A percentile compares a stretch with the other conserved stretches of the same genome.
These are phyloP conservation scores for Penicillium sp. DNA, from an alignment of 2,329 filamentous ascomycete genomes.

Conservation along the genomic window DNA sequence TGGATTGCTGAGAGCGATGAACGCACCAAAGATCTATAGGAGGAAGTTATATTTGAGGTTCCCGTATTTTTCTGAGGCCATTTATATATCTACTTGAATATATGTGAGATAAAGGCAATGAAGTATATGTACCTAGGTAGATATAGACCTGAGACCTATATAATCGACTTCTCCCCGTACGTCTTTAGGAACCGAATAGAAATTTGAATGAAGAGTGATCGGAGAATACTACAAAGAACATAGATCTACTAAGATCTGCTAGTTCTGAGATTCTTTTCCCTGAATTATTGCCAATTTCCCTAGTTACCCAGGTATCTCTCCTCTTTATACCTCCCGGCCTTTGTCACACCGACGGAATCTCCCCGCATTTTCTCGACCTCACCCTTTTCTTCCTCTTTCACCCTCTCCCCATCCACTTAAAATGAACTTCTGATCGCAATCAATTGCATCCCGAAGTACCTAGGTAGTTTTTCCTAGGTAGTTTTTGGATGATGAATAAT, in stretches of 20 bases:
- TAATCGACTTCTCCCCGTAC: neutral
- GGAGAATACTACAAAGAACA: neutral
- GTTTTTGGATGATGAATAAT: conserved; percentile 2
- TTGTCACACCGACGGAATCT: conserved; percentile 7
- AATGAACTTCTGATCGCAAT: neutral
- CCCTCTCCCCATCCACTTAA: neutral
- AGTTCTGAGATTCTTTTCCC: neutral
- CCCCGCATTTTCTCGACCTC: conserved; percentile 12
- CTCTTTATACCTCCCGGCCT: neutral
- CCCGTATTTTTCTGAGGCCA: too few relatives aligned
- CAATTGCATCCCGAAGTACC: neutral
- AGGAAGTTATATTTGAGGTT: neutral
- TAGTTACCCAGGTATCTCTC: too few relatives aligned
- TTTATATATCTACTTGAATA: neutral
- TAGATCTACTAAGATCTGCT: neutral
- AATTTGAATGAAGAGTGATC: neutral
- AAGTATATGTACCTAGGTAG: too few relatives aligned
- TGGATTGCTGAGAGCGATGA: conserved; percentile 57
- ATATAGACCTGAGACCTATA: neutral
- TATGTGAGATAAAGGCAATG: neutral
- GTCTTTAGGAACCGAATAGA: neutral
- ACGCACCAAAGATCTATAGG: conserved; percentile 49
- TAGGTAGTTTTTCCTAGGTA: too few relatives aligned
- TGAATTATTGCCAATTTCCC: neutral
- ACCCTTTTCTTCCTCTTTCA: conserved; percentile 7